Percentiles rank a stretch among this genome's conserved stretches.
phyloP scores from a whole-genome alignment of 1,139 yeast genomes.

The Kodamaea ohmeri region DNA sequence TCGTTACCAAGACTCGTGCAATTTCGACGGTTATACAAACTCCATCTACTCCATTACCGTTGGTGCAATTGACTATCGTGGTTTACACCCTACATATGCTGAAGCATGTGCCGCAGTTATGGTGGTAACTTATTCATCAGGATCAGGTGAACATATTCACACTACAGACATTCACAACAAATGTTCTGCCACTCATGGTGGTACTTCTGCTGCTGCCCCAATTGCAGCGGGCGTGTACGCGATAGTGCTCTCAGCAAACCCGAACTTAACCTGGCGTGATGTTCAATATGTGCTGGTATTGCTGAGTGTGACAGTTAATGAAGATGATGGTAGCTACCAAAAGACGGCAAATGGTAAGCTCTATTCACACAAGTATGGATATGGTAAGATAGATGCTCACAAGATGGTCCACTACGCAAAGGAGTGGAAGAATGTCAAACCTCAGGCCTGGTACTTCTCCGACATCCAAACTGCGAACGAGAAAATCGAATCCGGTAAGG shows the following conservation, averaged over 20 bases:
- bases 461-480: slow-evolving; percentile 37
- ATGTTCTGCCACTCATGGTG: slow-evolving; percentile 82
- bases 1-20: slow-evolving; percentile 78
- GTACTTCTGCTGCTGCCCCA: slow-evolving; percentile 99
- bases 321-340: slow-evolving; percentile 71
- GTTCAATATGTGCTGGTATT: slow-evolving; percentile 79
- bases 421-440: slow-evolving; percentile 81
- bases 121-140: slow-evolving; percentile 94
- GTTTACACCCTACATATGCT: slow-evolving; percentile 81
- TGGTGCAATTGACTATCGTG: slow-evolving; percentile 86
- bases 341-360: slow-evolving; percentile 54
- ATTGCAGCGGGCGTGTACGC: slow-evolving; percentile 94
- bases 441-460: slow-evolving; percentile 79
- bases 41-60: slow-evolving; percentile 94
- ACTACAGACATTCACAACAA: slow-evolving; percentile 79
- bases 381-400: slow-evolving; percentile 88
- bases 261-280: slow-evolving; percentile 93
- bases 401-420: slow-evolving; percentile 70
- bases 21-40: slow-evolving; percentile 96
- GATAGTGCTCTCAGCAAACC: slow-evolving; percentile 75
- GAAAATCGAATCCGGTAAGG: slow-evolving; percentile 20
- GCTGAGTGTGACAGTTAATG: slow-evolving; percentile 68
- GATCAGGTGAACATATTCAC: slow-evolving; percentile 85
- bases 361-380: slow-evolving; percentile 88
- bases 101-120: slow-evolving; percentile 94